Evolutionary conservation across 208 protist genomes (phyloP).

Genomic region (Phytomonas sp.): DNA sequence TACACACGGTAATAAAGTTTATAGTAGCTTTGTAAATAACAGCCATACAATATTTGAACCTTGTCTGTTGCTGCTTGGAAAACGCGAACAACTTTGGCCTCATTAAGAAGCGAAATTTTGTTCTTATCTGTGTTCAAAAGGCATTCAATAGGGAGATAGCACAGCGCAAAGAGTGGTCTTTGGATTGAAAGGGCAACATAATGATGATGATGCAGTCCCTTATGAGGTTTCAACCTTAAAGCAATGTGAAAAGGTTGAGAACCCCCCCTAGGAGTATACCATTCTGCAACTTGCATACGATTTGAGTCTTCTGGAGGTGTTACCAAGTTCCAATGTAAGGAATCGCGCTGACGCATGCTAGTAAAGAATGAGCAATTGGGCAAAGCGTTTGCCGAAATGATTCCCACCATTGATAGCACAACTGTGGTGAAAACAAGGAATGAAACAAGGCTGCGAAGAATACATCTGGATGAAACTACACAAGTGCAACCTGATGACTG

Average conservation of each 20-base stretch:
- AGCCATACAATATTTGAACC: not conserved
- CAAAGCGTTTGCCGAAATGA: not conserved
- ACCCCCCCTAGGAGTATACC: not conserved
- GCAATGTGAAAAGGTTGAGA: not conserved
- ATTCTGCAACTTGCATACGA: not conserved
- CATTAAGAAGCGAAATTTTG: not conserved
- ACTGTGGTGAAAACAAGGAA: not conserved
- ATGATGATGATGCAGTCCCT: not conserved
- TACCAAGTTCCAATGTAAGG: not conserved
- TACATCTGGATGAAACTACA: not conserved
- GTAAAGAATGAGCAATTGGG: not conserved
- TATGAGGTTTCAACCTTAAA: not conserved
- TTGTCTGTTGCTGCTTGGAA: not conserved
- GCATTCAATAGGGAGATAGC: not conserved
- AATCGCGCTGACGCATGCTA: not conserved
- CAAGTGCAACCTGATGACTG: not conserved
- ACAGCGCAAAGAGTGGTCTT: not conserved
- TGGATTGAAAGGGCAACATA: not conserved
- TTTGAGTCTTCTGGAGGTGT: not conserved
- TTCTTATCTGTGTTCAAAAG: not conserved
- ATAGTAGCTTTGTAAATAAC: not conserved
- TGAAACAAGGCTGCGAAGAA: not conserved
- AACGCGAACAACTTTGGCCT: not conserved
- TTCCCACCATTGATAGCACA: not conserved
- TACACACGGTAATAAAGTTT: not conserved